Conservation (phyloP, 805 yeast species). For the Naumovozyma baii region DNA sequence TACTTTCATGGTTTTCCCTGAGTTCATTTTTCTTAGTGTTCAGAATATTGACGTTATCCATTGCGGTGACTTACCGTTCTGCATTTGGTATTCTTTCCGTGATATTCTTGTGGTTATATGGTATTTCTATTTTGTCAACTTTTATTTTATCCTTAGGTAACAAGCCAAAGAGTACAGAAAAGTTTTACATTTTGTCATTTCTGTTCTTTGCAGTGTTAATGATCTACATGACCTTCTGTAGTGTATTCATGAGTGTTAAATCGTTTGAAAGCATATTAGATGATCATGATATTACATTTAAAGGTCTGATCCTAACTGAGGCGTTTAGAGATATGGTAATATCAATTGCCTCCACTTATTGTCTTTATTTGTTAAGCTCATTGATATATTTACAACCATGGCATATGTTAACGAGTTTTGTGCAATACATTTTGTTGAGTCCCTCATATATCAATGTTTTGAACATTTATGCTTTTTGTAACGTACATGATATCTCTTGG, state of each 20-base stretch:
- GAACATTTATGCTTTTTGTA: slow-evolving; percentile 91
- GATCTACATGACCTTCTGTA: slow-evolving; percentile 84
- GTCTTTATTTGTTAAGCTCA: slow-evolving; percentile 69
- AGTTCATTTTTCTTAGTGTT: slow-evolving; percentile 87
- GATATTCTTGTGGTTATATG: slow-evolving; percentile 75
- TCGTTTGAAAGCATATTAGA: slow-evolving; percentile 46
- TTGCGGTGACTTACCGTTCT: slow-evolving; percentile 45
- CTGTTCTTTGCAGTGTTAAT: slow-evolving; percentile 76
- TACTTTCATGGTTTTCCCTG: slow-evolving; percentile 87
- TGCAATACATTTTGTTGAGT: slow-evolving; percentile 72
- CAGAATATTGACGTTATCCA: slow-evolving; percentile 71
- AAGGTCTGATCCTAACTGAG: slow-evolving; percentile 46
- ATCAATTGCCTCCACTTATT: slow-evolving; percentile 79
- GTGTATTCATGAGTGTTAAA: slow-evolving; percentile 66
- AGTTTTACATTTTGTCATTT: slow-evolving; percentile 65
- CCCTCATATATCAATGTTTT: slow-evolving; percentile 88
- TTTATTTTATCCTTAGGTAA: slow-evolving; percentile 90
- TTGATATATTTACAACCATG: slow-evolving; percentile 79
- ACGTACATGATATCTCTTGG: slow-evolving; percentile 94
- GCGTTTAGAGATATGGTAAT: slow-evolving; percentile 80
- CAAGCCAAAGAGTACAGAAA: slow-evolving; percentile 82
- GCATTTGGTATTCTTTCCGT: slow-evolving; percentile 74
- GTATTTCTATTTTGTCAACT: slow-evolving; percentile 70
- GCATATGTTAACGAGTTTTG: slow-evolving; percentile 82
- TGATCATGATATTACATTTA: slow-evolving; percentile 31